Conservation (phyloP, 179 eudicot species). For the Kewa caespitosa region DNA sequence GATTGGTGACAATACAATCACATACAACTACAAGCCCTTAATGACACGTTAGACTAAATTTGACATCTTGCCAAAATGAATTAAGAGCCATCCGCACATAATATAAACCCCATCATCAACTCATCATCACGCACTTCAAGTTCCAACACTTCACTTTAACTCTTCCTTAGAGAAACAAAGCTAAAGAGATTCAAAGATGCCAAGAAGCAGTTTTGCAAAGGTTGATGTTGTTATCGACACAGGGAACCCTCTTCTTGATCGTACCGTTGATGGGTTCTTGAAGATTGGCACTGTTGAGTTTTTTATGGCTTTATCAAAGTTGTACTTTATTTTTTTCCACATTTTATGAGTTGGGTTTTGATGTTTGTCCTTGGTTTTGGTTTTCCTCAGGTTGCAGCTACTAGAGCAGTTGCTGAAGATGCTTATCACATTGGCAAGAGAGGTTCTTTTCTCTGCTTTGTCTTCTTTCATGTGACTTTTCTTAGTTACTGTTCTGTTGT, state of each 20-base stretch:
- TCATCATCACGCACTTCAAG: too few species aligned
- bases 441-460: constrained; percentile 32
- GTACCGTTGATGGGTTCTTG: constrained; percentile 65
- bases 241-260: constrained; percentile 65
- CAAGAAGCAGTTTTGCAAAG: constrained; percentile 39
- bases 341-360: not conserved
- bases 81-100: too few species aligned
- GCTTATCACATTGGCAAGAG: constrained; percentile 43
- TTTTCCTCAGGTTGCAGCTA: constrained; percentile 60
- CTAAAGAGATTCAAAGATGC: constrained; percentile 40
- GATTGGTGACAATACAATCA: too few species aligned
- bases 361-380: not conserved
- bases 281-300: constrained; percentile 60
- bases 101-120: too few species aligned
- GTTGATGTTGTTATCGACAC: constrained; percentile 46
- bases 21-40: too few species aligned
- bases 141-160: too few species aligned
- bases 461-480: not conserved
- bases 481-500: not conserved
- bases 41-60: too few species aligned
- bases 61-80: too few species aligned
- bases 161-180: not conserved
- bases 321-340: not conserved
- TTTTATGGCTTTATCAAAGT: not conserved
- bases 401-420: constrained; percentile 70